Base-by-base conservation (phyloP, 176 grass and related monocot species). In the Carex littledalei region DNA sequence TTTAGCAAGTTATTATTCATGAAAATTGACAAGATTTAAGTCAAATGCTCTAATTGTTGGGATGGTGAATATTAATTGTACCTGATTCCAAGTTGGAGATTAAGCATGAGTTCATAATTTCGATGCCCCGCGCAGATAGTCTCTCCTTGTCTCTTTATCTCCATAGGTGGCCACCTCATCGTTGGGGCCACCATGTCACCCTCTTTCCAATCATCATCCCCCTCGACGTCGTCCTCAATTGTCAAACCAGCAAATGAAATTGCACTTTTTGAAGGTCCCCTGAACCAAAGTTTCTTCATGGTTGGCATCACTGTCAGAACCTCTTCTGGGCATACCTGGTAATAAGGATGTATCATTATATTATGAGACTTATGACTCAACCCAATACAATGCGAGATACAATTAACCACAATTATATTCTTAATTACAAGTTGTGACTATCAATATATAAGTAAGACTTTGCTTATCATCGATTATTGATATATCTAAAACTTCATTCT, bases 61-160 rank as follows among this genome's bases (percentile, higher is more conserved):
- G 29, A 29, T 29, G 29, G 29, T 35, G 3, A 35, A 35, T 35
- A 35, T 35, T 35, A 35, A 16, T 3, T 54, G 16, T 81, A 95
- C 96, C 96, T 99, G 86, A 99, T 95, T 14, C 96, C 96, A 15
- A 99, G 96, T 84, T 99, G 93, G 85, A 99, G 85, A 82, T 99
- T 99, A 31, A 99, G 90, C 93, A 99, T 99, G 22, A 99, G 93
- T 81, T 92, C 91, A 84, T 94, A 99, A 85, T 95, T 87, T 84
- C 94, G 92, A 86, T 99, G 96, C 13, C 93, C 96, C 78, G 89
- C 93, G 57, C 88, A 89, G 62, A 99, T 99, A 81, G 84, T 95
- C 72, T 90, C 88, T 29, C 96, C 96, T 84, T 99, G 96, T n/a
- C 43, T 90, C 84, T 92, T 95, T 15, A 77, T 58, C 68, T 84